Evolutionary conservation across 2,329 filamentous ascomycete genomes (phyloP), one percentile per base, ranked within the genome.

Genomic region (Neoarthrinium moseri): DNA sequence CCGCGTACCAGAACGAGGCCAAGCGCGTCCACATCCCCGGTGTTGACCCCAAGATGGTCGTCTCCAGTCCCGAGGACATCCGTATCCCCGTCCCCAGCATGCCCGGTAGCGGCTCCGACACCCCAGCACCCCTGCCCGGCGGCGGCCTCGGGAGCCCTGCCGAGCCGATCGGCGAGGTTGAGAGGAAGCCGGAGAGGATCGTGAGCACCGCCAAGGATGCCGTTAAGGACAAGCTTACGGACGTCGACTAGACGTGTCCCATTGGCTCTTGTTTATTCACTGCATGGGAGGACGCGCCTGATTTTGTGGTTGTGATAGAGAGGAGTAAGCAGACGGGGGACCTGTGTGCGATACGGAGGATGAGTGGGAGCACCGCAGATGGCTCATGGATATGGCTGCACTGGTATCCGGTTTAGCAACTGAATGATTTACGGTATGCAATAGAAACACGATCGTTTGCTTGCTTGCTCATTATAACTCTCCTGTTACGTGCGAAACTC

Each of bases 1-100:
- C 92, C 15, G 92, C 90, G 24, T 99, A 99, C 69, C 94, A 96
- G 71, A 99, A 99, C 62, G 87, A 94, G 66, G 89, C 92, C 17
- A 94, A 89, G 65, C 84, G 91, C 47, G 91, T 99, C 58, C 84
- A 87, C 57, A 95, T 99, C 51, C 87, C 89, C 5, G 78, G 78
- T 4, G 66, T 83, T 21, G 77, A 83, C 48, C 75, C 80, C 11
- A 76, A 80, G 40, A 83, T 91, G 42, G 80, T 95, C 12, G 87
- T 89, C 2, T 80, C 80, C 41, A 91, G 87, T 2, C 89, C 91
- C 1, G 85, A 95, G 67, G 88, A 91, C 52, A 85, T 94, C 58
- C 80, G 84, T 52, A 89, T 91, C 34, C 87, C 87, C 1, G 86
- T 91, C 10, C 81, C 87, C 10, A 62, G 62, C 46, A 39, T 49